Evolutionary conservation across 371 early-diverging fungal genomes (phyloP).

Genomic region (Umbelopsis sp.): DNA sequence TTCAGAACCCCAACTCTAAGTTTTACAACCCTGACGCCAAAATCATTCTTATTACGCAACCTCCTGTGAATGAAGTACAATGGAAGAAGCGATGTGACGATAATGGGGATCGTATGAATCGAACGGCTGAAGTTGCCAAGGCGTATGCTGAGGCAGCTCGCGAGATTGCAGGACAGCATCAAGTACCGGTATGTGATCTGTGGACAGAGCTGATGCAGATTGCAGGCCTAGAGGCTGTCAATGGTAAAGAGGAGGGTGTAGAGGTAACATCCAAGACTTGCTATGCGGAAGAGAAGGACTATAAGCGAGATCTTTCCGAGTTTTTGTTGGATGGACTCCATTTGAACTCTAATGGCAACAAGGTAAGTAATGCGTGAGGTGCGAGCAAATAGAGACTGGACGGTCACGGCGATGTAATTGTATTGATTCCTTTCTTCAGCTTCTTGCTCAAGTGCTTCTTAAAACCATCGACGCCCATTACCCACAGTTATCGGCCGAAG

Average conservation of each 20-base stretch:
- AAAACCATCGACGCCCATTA: conserved; percentile 34
- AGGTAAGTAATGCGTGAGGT: conserved; percentile 28
- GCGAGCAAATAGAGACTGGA: neutral
- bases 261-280: conserved; percentile 20
- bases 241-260: conserved; percentile 28
- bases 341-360: conserved; percentile 59
- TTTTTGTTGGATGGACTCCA: conserved; percentile 74
- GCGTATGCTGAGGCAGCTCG: conserved; percentile 66
- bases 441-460: conserved; percentile 34
- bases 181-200: conserved; percentile 56
- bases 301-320: conserved; percentile 29
- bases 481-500: conserved; percentile 47
- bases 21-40: conserved; percentile 58
- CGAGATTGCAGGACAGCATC: conserved; percentile 47
- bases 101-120: conserved; percentile 45
- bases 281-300: conserved; percentile 13
- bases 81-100: conserved; percentile 49
- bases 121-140: conserved; percentile 47
- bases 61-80: conserved; percentile 65
- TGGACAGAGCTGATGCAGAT: conserved; percentile 58
- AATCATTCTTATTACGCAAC: conserved; percentile 78
- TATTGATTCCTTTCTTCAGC: conserved; percentile 22
- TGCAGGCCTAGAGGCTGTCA: conserved; percentile 21
- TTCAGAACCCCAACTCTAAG: conserved; percentile 55
- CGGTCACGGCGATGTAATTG: neutral